Evolutionary conservation across 805 yeast species (phyloP).

Genomic region (Metschnikowia colocasiae): DNA sequence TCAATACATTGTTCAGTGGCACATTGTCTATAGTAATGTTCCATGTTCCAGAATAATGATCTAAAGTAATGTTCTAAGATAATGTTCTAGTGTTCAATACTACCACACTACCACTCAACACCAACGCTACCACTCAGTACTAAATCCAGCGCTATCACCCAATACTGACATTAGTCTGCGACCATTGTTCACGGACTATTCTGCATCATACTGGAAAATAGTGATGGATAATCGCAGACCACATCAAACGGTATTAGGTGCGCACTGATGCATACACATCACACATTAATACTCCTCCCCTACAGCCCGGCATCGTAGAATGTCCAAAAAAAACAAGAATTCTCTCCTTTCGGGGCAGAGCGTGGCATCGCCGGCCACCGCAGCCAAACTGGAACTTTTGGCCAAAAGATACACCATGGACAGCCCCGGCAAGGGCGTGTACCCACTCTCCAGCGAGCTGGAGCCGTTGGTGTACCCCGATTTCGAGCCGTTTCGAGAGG

Average conservation of each 20-base stretch:
- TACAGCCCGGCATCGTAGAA: background rate
- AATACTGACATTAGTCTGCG: too few species aligned
- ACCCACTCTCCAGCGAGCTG: constrained; percentile 30
- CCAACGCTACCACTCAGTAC: too few species aligned
- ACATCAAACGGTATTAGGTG: background rate
- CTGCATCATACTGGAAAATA: too few species aligned
- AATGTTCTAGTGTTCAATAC: too few species aligned
- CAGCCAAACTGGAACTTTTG: constrained; percentile 30
- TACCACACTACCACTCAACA: too few species aligned
- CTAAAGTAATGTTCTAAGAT: too few species aligned
- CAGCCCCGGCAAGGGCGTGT: constrained; percentile 30
- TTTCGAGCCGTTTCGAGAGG: constrained; percentile 57
- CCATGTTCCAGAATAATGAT: too few species aligned
- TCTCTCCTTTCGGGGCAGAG: constrained; percentile 14
- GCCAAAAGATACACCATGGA: constrained; percentile 37
- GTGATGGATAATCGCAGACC: background rate
- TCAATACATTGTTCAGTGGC: too few species aligned
- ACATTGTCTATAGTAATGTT: too few species aligned
- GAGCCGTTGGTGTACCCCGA: constrained; percentile 53
- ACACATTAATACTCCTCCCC: background rate
- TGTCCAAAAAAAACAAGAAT: constrained; percentile 16
- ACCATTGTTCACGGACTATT: too few species aligned
- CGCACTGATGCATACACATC: constrained; percentile 1
- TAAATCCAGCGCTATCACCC: too few species aligned
- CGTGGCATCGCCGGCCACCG: constrained; percentile 18